Evolutionary conservation across 805 yeast species (phyloP).

Genomic region (Kazachstania psychrophila): DNA sequence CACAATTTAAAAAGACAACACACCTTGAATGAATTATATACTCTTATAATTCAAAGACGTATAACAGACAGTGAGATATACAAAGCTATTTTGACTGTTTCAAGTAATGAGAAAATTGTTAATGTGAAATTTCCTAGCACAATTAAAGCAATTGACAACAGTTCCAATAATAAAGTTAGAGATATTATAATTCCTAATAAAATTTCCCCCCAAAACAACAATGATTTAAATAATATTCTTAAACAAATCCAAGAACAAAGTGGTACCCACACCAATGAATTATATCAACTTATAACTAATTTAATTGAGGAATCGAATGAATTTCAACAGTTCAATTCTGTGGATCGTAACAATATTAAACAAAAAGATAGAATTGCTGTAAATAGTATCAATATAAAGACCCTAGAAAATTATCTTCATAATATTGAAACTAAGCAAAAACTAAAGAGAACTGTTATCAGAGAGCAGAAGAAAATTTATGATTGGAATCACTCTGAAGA

Average conservation of each 20-base stretch:
- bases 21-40: conserved; percentile 1
- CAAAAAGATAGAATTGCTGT: background rate
- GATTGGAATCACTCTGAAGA: conserved; percentile 16
- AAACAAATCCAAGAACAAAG: conserved; percentile 2
- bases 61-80: conserved; percentile 3
- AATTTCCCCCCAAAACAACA: conserved; percentile 1
- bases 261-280: conserved; percentile 4
- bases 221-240: conserved; percentile 1
- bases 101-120: background rate
- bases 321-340: background rate
- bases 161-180: too few species aligned
- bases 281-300: conserved; percentile 8
- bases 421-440: conserved; percentile 15
- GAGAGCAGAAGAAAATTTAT: conserved; percentile 16
- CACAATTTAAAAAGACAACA: background rate
- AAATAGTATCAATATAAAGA: conserved; percentile 9
- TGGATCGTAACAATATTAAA: background rate
- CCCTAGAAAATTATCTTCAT: conserved; percentile 16
- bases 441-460: conserved; percentile 13
- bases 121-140: conserved; percentile 1
- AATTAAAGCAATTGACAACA: too few species aligned
- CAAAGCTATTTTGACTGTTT: background rate
- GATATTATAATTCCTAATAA: too few species aligned
- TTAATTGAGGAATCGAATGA: conserved; percentile 9
- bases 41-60: conserved; percentile 1